Conservation (phyloP, 192 early-diverging fungal genomes). For the Coemansia sp. region DNA sequence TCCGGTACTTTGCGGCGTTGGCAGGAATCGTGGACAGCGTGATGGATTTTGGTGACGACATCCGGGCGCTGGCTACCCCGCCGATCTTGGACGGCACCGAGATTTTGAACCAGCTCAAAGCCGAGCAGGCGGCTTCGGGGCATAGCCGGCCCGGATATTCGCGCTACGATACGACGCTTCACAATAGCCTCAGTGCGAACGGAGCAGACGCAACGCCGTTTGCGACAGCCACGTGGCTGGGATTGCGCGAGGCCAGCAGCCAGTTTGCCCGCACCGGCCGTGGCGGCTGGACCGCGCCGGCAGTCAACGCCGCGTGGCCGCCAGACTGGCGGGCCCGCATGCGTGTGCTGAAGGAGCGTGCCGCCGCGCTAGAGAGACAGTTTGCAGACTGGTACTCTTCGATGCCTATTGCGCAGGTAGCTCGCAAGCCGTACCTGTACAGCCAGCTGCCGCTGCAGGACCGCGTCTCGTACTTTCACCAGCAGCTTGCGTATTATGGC, state of each 20-base stretch:
- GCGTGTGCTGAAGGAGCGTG: constrained; percentile 39
- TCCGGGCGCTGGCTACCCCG: constrained; percentile 33
- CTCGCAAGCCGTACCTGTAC: constrained; percentile 32
- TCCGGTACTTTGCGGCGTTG: constrained; percentile 28
- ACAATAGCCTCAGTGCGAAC: neutral
- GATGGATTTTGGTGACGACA: constrained; percentile 40
- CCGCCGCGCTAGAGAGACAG: constrained; percentile 28
- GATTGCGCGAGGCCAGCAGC: constrained; percentile 9
- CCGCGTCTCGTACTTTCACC: constrained; percentile 44
- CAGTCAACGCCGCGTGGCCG: constrained; percentile 28
- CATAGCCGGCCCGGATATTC: neutral
- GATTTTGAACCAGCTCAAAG: constrained; percentile 25
- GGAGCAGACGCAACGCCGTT: neutral
- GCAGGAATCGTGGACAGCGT: constrained; percentile 41
- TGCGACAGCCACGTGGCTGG: constrained; percentile 33
- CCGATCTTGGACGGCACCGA: constrained; percentile 39
- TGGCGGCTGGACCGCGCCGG: constrained; percentile 20
- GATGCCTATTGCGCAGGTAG: constrained; percentile 36
- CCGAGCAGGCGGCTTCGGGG: constrained; percentile 12
- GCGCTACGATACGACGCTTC: constrained; percentile 7
- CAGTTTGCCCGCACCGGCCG: constrained; percentile 14
- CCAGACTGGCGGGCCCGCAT: constrained; percentile 51
- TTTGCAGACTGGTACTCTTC: constrained; percentile 45
- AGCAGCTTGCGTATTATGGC: constrained; percentile 47
- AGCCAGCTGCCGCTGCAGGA: constrained; percentile 45